Evolutionary conservation across 176 grass and related monocot species (phyloP).

Genomic region (Avena eriantha): DNA sequence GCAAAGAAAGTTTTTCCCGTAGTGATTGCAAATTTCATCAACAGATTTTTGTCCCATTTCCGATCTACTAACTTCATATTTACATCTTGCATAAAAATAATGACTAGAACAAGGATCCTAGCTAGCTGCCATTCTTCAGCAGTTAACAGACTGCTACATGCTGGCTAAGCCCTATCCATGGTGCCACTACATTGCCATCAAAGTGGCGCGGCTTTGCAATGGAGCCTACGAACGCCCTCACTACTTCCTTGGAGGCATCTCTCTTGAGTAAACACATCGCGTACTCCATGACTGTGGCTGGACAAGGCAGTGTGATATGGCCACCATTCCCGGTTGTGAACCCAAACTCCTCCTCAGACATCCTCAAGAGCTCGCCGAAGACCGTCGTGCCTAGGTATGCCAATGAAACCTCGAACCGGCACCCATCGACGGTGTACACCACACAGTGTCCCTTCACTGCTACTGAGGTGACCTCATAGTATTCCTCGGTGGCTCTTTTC

Average conservation of each 20-base stretch:
- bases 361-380: slow-evolving; percentile 33
- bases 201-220: slow-evolving; percentile 32
- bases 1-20: no score
- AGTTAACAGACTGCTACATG: slow-evolving; percentile 33
- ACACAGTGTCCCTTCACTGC: slow-evolving; percentile 32
- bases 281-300: slow-evolving; percentile 49
- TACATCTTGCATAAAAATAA: neutral
- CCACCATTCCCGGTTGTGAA: neutral
- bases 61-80: neutral
- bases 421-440: slow-evolving; percentile 33
- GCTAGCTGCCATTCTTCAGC: neutral
- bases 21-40: neutral
- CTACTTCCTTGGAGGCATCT: slow-evolving; percentile 43
- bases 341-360: neutral
- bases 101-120: slow-evolving; percentile 9
- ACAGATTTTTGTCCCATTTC: neutral
- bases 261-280: slow-evolving; percentile 3
- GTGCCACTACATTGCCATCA: neutral
- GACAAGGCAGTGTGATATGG: slow-evolving; percentile 48
- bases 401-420: slow-evolving; percentile 36
- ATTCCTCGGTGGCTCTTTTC: neutral
- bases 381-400: neutral
- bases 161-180: neutral
- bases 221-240: slow-evolving; percentile 51
- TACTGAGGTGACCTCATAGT: neutral